Base-by-base conservation (phyloP, 1,284 basidiomycete species). In the Afroboletus lepidellus region DNA sequence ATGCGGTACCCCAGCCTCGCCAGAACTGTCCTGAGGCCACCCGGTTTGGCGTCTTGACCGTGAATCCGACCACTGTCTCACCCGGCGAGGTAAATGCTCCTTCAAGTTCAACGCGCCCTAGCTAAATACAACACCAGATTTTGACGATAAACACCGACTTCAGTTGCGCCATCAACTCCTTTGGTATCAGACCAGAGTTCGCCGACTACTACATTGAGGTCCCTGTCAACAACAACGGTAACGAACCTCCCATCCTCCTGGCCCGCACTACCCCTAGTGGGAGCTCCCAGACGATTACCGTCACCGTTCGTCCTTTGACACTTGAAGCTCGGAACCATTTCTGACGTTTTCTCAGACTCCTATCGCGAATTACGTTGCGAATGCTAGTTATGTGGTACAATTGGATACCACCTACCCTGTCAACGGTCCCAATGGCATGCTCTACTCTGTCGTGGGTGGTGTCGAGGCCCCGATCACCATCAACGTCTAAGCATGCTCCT, bases 181-280 rank as follows among this genome's bases (percentile, higher is more conserved):
- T 61, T n/a, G 53, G 51, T 15, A 20, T 47, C 25, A 29, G 46
- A 12, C 70, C 66, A 7, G 39, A 59, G 53, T 68, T 50, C 52
- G 69, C 57, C 46, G 66, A 68, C 52, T 68, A 70, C 51, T 71
- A 72, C 29, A 64, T 68, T n/a, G 64, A 65, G 41, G 69, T 69
- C 15, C 56, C 67, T 4, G 46, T 33, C 27, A 63, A 67, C 41
- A 68, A 68, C 58, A 68, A 63, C 21, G 66, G 69, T 15, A 2
- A 63, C 32, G 69, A 68, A 24, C 64, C 69, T 32, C 62, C 62
- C 5, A 64, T 72, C 51, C 64, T 68, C 30, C 46, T 68, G 39
- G 48, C 51, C n/a, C 66, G 69, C 47, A 53, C 51, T 16, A 59
- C 53, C 20, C 48, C 50, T 5, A 55, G 53, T 6, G 48, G 25